Evolutionary conservation across 106 monocot species (phyloP).

Genomic region (Apostasia shenzhenica): DNA sequence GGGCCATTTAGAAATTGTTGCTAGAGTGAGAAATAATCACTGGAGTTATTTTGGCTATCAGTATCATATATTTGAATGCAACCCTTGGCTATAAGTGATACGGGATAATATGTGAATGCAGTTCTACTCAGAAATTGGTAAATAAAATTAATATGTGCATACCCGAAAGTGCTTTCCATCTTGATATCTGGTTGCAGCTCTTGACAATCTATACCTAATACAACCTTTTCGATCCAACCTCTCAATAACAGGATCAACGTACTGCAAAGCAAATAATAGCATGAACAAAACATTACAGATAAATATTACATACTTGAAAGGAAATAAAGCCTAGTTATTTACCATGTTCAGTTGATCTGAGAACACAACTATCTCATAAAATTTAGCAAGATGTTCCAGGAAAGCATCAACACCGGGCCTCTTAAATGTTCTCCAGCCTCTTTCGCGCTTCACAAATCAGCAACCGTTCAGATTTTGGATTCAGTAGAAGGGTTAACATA

Average conservation of each 20-base stretch:
- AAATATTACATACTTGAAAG: not conserved
- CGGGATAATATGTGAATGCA: not conserved
- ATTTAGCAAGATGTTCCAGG: constrained; percentile 88
- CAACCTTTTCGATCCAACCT: constrained; percentile 90
- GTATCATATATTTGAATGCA: too few relatives aligned
- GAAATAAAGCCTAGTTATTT: constrained; percentile 4
- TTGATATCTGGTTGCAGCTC: constrained; percentile 82
- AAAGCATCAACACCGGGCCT: constrained; percentile 96
- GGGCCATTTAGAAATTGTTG: too few relatives aligned
- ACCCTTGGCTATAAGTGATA: not conserved
- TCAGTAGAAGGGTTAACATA: too few relatives aligned
- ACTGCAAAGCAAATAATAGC: constrained; percentile 34
- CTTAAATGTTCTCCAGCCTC: constrained; percentile 98
- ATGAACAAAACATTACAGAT: not conserved
- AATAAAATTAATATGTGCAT: constrained; percentile 14
- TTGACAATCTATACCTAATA: constrained; percentile 79
- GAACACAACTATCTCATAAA: constrained; percentile 95
- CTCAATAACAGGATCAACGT: constrained; percentile 94
- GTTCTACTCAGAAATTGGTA: too few relatives aligned
- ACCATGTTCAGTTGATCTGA: constrained; percentile 96
- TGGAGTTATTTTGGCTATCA: too few relatives aligned
- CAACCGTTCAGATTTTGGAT: too few relatives aligned
- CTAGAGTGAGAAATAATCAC: too few relatives aligned
- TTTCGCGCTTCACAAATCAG: constrained; percentile 66
- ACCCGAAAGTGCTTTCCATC: constrained; percentile 98